These are phyloP conservation scores for Botrytis squamosa DNA, from an alignment of 2,329 filamentous ascomycete species.

Conservation along the genomic window DNA sequence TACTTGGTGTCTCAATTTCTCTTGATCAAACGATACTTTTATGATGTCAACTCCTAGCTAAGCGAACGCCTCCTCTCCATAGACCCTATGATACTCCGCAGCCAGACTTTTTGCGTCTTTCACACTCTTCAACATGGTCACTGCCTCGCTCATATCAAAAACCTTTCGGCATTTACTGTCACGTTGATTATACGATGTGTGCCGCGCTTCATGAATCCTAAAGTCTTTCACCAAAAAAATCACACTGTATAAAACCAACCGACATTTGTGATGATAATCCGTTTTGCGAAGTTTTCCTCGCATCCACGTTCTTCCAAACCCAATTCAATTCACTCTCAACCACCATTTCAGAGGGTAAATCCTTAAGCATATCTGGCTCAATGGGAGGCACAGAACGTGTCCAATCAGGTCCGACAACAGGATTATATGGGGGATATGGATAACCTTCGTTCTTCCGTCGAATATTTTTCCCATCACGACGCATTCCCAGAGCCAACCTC, in stretches of 20 bases:
- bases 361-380: not conserved
- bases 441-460: not conserved
- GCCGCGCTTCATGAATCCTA: not conserved
- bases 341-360: not conserved
- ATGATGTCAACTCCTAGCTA: not conserved
- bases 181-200: not conserved
- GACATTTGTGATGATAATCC: not conserved
- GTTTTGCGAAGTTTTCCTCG: not conserved
- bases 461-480: not conserved
- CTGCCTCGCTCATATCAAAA: slow-evolving; percentile 6
- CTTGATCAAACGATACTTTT: not conserved
- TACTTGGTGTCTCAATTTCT: not conserved
- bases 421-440: not conserved
- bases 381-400: not conserved
- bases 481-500: slow-evolving; percentile 4
- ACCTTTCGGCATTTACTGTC: not conserved
- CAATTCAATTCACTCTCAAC: not conserved
- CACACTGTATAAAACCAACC: not conserved
- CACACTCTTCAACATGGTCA: slow-evolving; percentile 3
- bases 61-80: slow-evolving; percentile 11
- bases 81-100: not conserved
- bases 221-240: fast-evolving
- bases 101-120: slow-evolving; percentile 10
- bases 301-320: not conserved
- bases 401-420: not conserved